Conservation (phyloP, 2,329 filamentous ascomycete species). For the Fusarium nanum region DNA sequence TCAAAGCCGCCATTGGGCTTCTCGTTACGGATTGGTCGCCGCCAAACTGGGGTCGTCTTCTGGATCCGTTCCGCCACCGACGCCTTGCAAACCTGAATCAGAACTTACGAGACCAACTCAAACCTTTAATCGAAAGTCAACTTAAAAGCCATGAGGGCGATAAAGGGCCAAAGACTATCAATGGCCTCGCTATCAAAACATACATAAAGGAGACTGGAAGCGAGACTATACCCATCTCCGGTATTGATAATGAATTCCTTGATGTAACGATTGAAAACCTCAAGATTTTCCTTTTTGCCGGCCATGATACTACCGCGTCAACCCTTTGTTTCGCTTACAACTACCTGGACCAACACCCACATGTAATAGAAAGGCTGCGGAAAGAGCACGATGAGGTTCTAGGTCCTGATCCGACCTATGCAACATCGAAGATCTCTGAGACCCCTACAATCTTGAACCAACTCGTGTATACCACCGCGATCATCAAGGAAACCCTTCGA, state of each 20-base stretch:
- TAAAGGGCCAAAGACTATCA: not conserved
- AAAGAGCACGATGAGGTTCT: not conserved
- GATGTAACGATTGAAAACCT: not conserved
- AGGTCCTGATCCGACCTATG: not conserved
- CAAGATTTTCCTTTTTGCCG: slow-evolving; percentile 16
- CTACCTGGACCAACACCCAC: not conserved
- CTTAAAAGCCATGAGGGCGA: not conserved
- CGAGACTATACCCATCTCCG: accelerated
- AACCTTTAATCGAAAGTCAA: not conserved
- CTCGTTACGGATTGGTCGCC: slow-evolving; percentile 8
- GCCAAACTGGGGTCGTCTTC: not conserved
- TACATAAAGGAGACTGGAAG: not conserved
- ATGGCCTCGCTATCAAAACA: not conserved
- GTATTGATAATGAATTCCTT: not conserved
- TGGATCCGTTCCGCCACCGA: not conserved
- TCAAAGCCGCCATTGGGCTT: not conserved
- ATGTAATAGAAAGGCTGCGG: not conserved
- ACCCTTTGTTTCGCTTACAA: slow-evolving; percentile 6
- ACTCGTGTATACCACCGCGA: slow-evolving; percentile 1
- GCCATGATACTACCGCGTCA: slow-evolving; percentile 10
- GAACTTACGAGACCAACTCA: not conserved
- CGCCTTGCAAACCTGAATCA: not conserved
- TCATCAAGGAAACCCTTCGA: slow-evolving; percentile 13
- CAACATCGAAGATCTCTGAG: not conserved
- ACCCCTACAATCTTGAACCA: not conserved